A percentile compares a stretch with the other conserved stretches of the same genome.
These are phyloP conservation scores for Neurospora cerealis DNA, from an alignment of 495 filamentous ascomycete genomes.

Conservation along the genomic window DNA sequence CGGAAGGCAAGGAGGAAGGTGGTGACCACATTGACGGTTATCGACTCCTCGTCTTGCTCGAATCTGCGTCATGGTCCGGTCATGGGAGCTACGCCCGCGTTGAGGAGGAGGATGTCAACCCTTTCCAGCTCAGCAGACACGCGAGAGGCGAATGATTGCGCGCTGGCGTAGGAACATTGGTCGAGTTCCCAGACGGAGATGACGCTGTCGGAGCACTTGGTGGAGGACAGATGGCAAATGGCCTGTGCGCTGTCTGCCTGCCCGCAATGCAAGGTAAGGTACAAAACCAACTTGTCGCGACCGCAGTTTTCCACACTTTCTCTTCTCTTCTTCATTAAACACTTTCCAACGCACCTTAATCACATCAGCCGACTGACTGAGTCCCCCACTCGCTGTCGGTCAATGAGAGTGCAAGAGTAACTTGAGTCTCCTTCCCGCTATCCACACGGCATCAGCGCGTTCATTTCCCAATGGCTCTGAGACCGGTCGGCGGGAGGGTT, in stretches of 20 bases:
- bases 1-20: slow-evolving; percentile 36
- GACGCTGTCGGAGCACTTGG: slow-evolving; percentile 32
- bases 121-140: slow-evolving; percentile 19
- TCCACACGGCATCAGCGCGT: background rate
- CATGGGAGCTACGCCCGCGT: slow-evolving; percentile 27
- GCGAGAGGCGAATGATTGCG: slow-evolving; percentile 15
- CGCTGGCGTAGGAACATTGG: slow-evolving; percentile 23
- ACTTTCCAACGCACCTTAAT: slow-evolving; percentile 38
- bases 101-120: slow-evolving; percentile 35
- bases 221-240: slow-evolving; percentile 6
- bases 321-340: slow-evolving; percentile 22
- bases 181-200: slow-evolving; percentile 45
- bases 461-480: background rate
- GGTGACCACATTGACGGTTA: slow-evolving; percentile 46
- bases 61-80: slow-evolving; percentile 5
- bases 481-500: background rate
- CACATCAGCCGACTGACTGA: slow-evolving; percentile 38
- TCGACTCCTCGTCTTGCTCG: slow-evolving; percentile 31
- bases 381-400: slow-evolving; percentile 33
- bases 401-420: slow-evolving; percentile 41
- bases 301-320: slow-evolving; percentile 1
- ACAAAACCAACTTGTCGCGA: background rate
- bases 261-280: background rate
- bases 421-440: slow-evolving; percentile 2
- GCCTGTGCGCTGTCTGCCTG: background rate